phyloP scores from a whole-genome alignment of 345 rosid genomes.

The Streptanthus diversifolius region DNA sequence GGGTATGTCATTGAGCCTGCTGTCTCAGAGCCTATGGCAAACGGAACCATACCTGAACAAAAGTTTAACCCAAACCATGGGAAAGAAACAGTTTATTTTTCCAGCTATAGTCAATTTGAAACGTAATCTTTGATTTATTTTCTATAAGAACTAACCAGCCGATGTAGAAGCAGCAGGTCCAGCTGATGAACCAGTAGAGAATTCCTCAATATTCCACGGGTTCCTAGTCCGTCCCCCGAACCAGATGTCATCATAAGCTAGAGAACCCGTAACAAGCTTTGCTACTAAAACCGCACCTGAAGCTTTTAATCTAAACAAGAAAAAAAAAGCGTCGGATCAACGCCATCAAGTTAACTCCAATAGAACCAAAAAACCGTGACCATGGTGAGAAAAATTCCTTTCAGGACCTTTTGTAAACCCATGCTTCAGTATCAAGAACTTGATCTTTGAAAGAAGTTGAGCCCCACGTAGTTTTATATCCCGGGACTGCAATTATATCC shows the following conservation, averaged over 20 bases:
- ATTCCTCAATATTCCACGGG: conserved; percentile 93
- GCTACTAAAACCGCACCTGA: conserved; percentile 85
- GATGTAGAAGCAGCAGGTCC: conserved; percentile 92
- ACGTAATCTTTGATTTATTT: neutral
- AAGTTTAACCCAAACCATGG: neutral
- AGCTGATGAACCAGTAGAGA: conserved; percentile 85
- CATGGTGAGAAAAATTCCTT: neutral
- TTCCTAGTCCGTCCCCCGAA: conserved; percentile 83
- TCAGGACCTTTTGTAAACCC: conserved; percentile 79
- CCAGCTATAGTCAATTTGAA: neutral
- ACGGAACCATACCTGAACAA: conserved; percentile 67
- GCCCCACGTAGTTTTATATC: conserved; percentile 91
- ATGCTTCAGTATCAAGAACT: conserved; percentile 66
- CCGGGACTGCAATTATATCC: conserved; percentile 72
- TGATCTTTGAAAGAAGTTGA: conserved; percentile 68
- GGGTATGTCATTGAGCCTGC: conserved; percentile 86
- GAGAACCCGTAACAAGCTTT: conserved; percentile 74
- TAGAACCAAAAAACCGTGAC: neutral
- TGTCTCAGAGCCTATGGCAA: conserved; percentile 94
- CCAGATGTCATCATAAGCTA: conserved; percentile 92
- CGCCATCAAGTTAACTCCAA: neutral
- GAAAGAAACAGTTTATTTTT: neutral
- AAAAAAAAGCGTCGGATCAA: neutral
- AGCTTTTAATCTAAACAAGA: conserved; percentile 32
- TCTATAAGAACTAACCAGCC: conserved; percentile 45